Percentiles rank a stretch among this genome's conserved stretches.
Evolutionary conservation across 805 yeast species (phyloP).

Genomic region (Cyberlindnera petersonii): DNA sequence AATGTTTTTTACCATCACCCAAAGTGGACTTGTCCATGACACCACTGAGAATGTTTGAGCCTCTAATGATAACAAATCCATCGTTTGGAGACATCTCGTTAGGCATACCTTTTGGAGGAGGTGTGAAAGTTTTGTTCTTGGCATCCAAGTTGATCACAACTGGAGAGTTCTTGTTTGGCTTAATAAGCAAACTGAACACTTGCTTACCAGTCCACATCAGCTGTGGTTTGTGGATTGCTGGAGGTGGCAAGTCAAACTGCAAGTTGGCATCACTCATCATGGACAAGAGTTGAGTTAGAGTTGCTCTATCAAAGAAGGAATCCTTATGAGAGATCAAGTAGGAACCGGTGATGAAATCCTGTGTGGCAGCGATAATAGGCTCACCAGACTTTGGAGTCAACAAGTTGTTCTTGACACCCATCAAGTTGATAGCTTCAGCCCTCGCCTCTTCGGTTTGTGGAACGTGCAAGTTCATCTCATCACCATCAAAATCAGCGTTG

Average conservation of each 20-base stretch:
- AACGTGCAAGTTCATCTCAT: conserved; percentile 97
- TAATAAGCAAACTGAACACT: conserved; percentile 80
- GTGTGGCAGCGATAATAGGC: conserved; percentile 99
- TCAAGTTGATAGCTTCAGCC: conserved; percentile 95
- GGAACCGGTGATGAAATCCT: conserved; percentile 97
- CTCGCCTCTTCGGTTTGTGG: conserved; percentile 99
- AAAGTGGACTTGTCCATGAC: conserved; percentile 94
- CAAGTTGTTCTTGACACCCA: conserved; percentile 96
- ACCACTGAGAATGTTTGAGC: conserved; percentile 85
- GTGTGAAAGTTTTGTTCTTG: conserved; percentile 81
- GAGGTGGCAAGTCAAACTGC: conserved; percentile 94
- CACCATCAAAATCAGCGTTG: conserved; percentile 99
- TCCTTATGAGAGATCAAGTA: conserved; percentile 91
- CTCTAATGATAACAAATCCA: conserved; percentile 87
- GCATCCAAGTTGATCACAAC: conserved; percentile 91
- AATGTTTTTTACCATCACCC: conserved; percentile 98
- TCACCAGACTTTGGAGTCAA: conserved; percentile 97
- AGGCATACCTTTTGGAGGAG: conserved; percentile 71
- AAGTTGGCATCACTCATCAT: conserved; percentile 94
- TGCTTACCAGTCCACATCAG: conserved; percentile 98
- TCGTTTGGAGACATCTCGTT: conserved; percentile 97
- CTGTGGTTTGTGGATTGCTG: conserved; percentile 85
- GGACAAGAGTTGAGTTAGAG: conserved; percentile 74
- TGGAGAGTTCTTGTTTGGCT: conserved; percentile 70
- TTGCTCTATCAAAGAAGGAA: conserved; percentile 84